phyloP scores from a whole-genome alignment of 495 filamentous ascomycete genomes.

The Beverwykella pulmonaria region DNA sequence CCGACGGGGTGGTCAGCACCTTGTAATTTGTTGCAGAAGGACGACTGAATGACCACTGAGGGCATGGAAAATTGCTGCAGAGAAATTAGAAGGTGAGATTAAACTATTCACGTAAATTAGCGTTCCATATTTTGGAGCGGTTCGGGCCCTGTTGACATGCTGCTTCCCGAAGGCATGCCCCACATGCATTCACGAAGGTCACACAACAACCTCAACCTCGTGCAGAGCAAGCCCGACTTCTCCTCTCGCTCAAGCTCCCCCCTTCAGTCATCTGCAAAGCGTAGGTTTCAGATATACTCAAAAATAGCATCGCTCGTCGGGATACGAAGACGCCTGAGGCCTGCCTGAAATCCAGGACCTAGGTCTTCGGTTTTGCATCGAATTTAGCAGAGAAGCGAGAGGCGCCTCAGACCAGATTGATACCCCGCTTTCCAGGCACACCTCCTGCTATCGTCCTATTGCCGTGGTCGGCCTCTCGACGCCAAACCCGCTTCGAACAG shows the following conservation, averaged over 20 bases:
- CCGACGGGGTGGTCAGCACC: not conserved
- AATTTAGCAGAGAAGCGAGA: conserved; percentile 26
- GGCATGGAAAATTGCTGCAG: not conserved
- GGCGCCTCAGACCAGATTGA: not conserved
- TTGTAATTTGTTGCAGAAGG: not conserved
- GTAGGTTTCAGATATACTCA: conserved; percentile 7
- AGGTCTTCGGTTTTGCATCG: not conserved
- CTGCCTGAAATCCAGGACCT: not conserved
- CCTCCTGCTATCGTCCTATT: not conserved
- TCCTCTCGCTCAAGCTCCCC: not conserved
- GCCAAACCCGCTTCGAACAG: not conserved
- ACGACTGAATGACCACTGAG: not conserved
- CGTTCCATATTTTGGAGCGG: conserved; percentile 2
- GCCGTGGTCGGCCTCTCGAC: not conserved
- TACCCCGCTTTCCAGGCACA: conserved; percentile 28
- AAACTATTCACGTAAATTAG: conserved; percentile 22
- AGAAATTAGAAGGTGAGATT: conserved; percentile 11
- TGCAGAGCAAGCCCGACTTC: not conserved
- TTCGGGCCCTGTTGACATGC: not conserved
- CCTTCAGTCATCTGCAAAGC: not conserved
- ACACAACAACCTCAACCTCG: not conserved
- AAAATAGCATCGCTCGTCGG: conserved; percentile 9
- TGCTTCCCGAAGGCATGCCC: not conserved
- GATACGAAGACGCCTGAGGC: not conserved
- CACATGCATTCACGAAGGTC: conserved; percentile 5